Evolutionary conservation across 2,329 filamentous ascomycete genomes (phyloP), one percentile per base, ranked within the genome.

Genomic region (Bipolaris sorokiniana): DNA sequence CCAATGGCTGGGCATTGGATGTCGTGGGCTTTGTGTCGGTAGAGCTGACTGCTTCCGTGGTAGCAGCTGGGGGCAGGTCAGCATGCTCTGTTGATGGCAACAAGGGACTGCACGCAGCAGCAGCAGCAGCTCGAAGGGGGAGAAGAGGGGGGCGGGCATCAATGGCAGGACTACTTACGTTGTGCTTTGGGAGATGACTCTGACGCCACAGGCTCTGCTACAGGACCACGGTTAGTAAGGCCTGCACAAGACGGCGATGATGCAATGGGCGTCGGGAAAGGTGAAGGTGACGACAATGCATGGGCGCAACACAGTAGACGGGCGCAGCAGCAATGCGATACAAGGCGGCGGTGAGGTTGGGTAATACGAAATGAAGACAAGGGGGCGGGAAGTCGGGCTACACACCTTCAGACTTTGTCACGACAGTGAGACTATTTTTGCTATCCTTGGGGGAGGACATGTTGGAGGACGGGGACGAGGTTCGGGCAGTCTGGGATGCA

Each of bases 1-100:
- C 73, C 77, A 87, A 77, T 77, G 80, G 80, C 62, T 78, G 78
- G 42, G 70, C 72, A 67, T 75, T 77, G 74, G 80, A 76, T 63
- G 76, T 74, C 33, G 69, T 58, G 22, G 77, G 63, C 64, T 77
- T 74, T 45, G 65, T 22, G 50, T 74, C 71, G 28, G 62, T 33
- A 40, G 61, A 49, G 48, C 46, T 55, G 46, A 53, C 48, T 10
- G 66, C 65, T 52, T 71, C 69, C 42, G 66, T 59, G 41, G 58
- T 59, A 5, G 67, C 60, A 45, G 68, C 62, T 66, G 61, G 52
- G 37, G 13, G 42, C 33, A 7, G 36, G 56, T 71, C 59, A 69
- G 67, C 63, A 65, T 61, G 36, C 33, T 56, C 54, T 16, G 31
- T n/a, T 54, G 56, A n/a, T 44, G 42, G 36, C 31, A 38, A 36